Percentiles rank a stretch among this genome's conserved stretches.
Conservation (phyloP, 129 eudicot species). For the Cynara cardunculus region DNA sequence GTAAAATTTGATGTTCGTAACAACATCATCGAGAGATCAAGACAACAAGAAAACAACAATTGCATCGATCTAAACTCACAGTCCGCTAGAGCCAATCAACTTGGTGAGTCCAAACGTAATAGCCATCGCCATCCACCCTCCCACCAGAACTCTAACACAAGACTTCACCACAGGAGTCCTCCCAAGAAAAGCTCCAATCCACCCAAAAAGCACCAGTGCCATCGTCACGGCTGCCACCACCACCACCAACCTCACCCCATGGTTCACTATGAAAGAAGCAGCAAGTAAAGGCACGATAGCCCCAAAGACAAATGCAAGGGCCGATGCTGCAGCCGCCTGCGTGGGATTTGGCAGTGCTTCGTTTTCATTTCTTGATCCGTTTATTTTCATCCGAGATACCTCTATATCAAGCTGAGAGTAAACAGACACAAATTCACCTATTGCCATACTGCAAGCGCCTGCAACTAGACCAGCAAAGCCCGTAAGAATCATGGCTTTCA, state of each 20-base stretch:
- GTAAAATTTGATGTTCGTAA: not conserved
- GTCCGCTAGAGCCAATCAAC: slow-evolving; percentile 32
- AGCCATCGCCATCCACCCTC: slow-evolving; percentile 50
- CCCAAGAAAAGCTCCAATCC: slow-evolving; percentile 37
- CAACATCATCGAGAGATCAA: not conserved
- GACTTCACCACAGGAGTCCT: slow-evolving; percentile 35
- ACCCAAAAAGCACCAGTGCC: slow-evolving; percentile 32
- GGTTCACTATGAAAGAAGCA: slow-evolving; percentile 32
- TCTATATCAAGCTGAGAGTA: slow-evolving; percentile 32
- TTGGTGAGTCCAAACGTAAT: slow-evolving; percentile 36
- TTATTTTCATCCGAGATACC: slow-evolving; percentile 24
- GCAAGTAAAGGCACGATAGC: slow-evolving; percentile 41
- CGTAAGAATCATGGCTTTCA: slow-evolving; percentile 30
- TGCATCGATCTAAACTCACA: not conserved
- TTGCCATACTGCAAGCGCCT: slow-evolving; percentile 40
- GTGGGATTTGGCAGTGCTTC: slow-evolving; percentile 32
- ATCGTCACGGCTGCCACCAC: slow-evolving; percentile 37
- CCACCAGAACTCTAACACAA: slow-evolving; percentile 30
- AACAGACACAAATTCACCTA: slow-evolving; percentile 35
- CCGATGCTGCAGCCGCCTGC: slow-evolving; percentile 44
- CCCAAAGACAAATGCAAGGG: slow-evolving; percentile 33
- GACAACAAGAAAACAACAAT: not conserved
- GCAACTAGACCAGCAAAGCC: slow-evolving; percentile 40
- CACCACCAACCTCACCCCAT: slow-evolving; percentile 27
- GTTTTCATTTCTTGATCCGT: slow-evolving; percentile 6